phyloP scores from a whole-genome alignment of 305 asterid species.

The Andrographis paniculata region DNA sequence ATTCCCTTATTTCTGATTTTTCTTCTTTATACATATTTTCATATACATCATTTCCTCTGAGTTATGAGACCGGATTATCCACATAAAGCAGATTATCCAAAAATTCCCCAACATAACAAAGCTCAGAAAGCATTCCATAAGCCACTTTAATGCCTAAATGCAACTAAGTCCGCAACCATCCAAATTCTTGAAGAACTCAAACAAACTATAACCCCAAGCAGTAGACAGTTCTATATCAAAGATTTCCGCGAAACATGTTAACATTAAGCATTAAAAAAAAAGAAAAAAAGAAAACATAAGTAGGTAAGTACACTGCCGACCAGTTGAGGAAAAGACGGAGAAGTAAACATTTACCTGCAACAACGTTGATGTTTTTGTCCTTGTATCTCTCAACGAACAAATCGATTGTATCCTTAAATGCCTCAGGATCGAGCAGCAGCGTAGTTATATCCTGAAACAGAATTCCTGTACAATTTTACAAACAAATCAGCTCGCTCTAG shows the following conservation, averaged over 20 bases:
- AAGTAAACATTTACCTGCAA: conserved; percentile 47
- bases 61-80: no score
- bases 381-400: conserved; percentile 83
- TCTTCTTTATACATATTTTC: no score
- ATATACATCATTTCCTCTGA: no score
- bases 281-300: not conserved
- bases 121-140: no score
- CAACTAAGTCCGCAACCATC: conserved; percentile 5
- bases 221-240: conserved; percentile 8
- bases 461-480: not conserved
- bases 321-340: not conserved
- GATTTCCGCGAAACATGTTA: conserved; percentile 3
- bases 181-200: not conserved
- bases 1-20: no score
- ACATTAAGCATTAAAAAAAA: not conserved
- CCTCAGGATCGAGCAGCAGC: not conserved
- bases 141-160: not conserved
- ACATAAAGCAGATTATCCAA: no score
- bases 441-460: conserved; percentile 1
- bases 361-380: conserved; percentile 53
- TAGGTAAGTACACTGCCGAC: not conserved
- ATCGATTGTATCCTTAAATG: conserved; percentile 39
- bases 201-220: not conserved
- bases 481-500: conserved; percentile 9
- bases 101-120: no score